Percentiles rank a stretch among this genome's conserved stretches.
Conservation (phyloP, 306 rosid genomes). For the Luffa aegyptiaca region DNA sequence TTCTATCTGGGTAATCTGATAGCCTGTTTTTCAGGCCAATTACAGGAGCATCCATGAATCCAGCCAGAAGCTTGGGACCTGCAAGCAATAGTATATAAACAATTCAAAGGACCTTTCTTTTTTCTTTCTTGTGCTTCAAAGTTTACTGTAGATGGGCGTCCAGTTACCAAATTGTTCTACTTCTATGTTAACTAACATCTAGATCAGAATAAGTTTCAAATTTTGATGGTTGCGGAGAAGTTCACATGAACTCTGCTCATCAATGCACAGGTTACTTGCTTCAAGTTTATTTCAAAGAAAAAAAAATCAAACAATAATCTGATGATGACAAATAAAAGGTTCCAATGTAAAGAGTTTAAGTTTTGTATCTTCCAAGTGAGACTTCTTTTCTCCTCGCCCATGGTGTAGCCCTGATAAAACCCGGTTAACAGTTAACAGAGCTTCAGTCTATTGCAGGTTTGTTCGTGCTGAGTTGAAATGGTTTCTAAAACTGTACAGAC, state of each 20-base stretch:
- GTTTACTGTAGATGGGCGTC: neutral
- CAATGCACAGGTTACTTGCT: neutral
- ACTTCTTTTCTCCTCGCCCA: neutral
- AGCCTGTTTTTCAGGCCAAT: constrained; percentile 31
- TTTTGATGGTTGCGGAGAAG: neutral
- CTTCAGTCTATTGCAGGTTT: neutral
- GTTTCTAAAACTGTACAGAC: neutral
- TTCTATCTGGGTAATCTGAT: neutral
- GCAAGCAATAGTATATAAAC: constrained; percentile 36
- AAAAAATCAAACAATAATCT: neutral
- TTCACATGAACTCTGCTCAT: constrained; percentile 21
- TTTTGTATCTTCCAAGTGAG: neutral
- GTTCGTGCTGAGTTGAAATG: neutral
- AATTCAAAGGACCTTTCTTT: constrained; percentile 19
- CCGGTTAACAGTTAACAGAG: neutral
- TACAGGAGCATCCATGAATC: constrained; percentile 89
- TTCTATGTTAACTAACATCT: no score
- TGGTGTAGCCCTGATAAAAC: neutral
- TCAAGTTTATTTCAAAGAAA: neutral
- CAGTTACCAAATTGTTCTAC: neutral
- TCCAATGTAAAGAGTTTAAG: neutral
- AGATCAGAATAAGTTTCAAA: neutral
- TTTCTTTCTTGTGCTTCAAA: neutral
- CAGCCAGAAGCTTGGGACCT: constrained; percentile 77
- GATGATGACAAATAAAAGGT: neutral